A percentile compares a stretch with the other conserved stretches of the same genome.
phyloP scores from a whole-genome alignment of 164 flowering plant genomes.

The Berberis vulgaris region DNA sequence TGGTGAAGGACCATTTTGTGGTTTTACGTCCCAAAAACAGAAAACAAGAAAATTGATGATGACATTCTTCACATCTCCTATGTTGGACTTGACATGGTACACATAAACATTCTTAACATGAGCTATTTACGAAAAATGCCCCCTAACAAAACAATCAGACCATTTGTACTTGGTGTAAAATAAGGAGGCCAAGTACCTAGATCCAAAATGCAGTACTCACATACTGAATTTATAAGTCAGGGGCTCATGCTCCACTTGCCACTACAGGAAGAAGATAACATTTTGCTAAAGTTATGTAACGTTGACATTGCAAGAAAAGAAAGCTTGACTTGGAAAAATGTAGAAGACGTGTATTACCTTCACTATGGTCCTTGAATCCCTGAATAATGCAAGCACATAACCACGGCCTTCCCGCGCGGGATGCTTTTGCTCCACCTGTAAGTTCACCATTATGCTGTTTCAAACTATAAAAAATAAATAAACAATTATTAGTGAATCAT shows the following conservation, averaged over 20 bases:
- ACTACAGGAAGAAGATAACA: neutral
- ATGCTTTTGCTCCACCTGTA: slow-evolving; percentile 88
- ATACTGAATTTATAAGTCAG: too few relatives aligned
- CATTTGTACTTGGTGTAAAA: too few relatives aligned
- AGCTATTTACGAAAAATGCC: too few relatives aligned
- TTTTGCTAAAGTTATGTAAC: neutral
- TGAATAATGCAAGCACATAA: slow-evolving; percentile 64
- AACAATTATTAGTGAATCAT: neutral
- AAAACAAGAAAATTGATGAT: too few relatives aligned
- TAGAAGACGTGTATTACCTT: slow-evolving; percentile 43
- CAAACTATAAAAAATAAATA: slow-evolving; percentile 33
- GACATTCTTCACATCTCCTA: too few relatives aligned
- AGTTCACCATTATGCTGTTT: slow-evolving; percentile 84
- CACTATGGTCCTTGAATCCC: slow-evolving; percentile 56
- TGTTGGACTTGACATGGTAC: too few relatives aligned
- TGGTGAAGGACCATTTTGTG: too few relatives aligned
- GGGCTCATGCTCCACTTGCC: neutral
- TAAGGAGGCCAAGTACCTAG: too few relatives aligned
- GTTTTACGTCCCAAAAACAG: too few relatives aligned
- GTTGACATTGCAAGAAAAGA: neutral
- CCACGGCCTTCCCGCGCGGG: slow-evolving; percentile 88
- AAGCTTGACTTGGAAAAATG: neutral
- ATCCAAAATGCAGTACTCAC: too few relatives aligned
- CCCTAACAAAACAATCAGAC: too few relatives aligned
- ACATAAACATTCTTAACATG: too few relatives aligned